Conservation (phyloP, 2,329 filamentous ascomycete genomes). For the Cladosporium sp. region DNA sequence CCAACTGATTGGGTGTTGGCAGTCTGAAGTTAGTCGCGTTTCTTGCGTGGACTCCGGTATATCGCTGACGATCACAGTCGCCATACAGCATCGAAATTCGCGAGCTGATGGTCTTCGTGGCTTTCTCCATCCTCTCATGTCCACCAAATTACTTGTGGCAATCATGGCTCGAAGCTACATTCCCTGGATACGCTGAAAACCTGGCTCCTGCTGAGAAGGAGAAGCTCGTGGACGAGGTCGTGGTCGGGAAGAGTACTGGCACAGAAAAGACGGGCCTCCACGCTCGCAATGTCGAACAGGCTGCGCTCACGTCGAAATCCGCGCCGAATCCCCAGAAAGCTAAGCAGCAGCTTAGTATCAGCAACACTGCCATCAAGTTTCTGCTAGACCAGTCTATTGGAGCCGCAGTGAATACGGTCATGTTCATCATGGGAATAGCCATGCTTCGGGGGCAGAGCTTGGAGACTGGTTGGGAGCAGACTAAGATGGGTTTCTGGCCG, state of each 20-base stretch:
- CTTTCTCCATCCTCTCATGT: slow-evolving; percentile 67
- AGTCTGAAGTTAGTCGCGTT: slow-evolving; percentile 48
- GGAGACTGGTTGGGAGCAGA: slow-evolving; percentile 16
- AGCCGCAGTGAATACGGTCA: slow-evolving; percentile 59
- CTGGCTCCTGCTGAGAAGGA: slow-evolving; percentile 27
- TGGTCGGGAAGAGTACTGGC: slow-evolving; percentile 30
- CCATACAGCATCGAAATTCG: slow-evolving; percentile 59
- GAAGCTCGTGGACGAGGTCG: slow-evolving; percentile 26
- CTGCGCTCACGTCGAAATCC: slow-evolving; percentile 6
- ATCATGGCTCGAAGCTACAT: slow-evolving; percentile 66
- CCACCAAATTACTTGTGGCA: slow-evolving; percentile 89
- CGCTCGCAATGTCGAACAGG: slow-evolving; percentile 26
- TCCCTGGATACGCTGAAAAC: slow-evolving; percentile 58
- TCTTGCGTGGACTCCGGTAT: background rate
- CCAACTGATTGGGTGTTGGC: slow-evolving; percentile 61
- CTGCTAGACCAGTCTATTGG: slow-evolving; percentile 65
- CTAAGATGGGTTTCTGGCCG: slow-evolving; percentile 32
- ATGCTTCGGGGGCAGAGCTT: slow-evolving; percentile 42
- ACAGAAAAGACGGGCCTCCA: slow-evolving; percentile 37
- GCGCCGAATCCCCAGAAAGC: slow-evolving; percentile 5
- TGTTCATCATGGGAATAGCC: slow-evolving; percentile 58
- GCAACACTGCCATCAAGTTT: slow-evolving; percentile 64
- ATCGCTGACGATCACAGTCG: slow-evolving; percentile 38
- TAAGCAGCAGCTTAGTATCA: slow-evolving; percentile 43
- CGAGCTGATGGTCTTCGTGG: slow-evolving; percentile 69